Evolutionary conservation across 768 basidiomycete species (phyloP).

Genomic region (Boletus rubropictus): DNA sequence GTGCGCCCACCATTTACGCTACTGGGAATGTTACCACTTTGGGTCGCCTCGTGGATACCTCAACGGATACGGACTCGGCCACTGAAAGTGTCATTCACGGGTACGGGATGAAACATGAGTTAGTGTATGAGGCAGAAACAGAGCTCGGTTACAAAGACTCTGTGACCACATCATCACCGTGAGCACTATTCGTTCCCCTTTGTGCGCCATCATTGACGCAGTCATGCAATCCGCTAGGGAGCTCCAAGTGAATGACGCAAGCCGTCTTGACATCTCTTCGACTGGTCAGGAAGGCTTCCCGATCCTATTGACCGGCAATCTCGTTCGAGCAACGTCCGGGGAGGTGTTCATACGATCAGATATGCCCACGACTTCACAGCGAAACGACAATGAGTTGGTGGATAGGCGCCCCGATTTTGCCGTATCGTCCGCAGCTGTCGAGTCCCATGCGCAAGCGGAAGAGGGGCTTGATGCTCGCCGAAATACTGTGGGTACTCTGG

Average conservation of each 20-base stretch:
- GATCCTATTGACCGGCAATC: background rate
- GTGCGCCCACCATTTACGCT: background rate
- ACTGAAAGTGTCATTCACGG: background rate
- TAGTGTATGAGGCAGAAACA: background rate
- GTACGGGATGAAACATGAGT: background rate
- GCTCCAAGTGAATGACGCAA: too few species aligned
- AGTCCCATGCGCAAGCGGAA: background rate
- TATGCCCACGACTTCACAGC: background rate
- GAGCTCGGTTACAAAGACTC: background rate
- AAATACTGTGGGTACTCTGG: background rate
- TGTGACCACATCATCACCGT: background rate
- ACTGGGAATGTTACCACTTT: background rate
- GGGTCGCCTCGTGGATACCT: background rate
- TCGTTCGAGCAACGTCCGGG: background rate
- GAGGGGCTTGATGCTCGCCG: background rate
- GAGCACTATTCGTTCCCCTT: background rate
- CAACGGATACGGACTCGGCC: background rate
- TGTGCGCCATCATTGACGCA: background rate
- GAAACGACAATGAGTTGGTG: background rate
- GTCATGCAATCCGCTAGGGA: background rate
- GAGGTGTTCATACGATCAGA: background rate
- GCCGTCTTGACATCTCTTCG: background rate
- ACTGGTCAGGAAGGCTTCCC: background rate
- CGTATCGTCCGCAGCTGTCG: background rate
- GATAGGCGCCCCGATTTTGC: background rate